These are phyloP conservation scores for Xylaria castorea DNA, from an alignment of 495 filamentous ascomycete genomes.

Conservation along the genomic window DNA sequence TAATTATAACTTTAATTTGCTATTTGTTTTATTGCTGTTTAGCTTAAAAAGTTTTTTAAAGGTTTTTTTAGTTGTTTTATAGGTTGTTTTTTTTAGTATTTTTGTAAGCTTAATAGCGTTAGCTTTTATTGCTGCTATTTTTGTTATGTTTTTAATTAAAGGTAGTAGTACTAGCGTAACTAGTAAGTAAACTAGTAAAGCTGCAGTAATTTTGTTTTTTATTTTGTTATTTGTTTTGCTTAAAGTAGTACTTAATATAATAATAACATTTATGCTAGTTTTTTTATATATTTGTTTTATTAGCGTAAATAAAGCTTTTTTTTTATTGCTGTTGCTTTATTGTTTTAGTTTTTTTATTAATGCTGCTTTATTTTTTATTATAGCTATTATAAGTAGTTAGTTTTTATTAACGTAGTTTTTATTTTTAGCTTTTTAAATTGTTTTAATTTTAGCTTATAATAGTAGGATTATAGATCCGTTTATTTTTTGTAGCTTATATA, in stretches of 20 bases:
- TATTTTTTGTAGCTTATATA: neutral
- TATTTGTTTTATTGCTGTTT: no score
- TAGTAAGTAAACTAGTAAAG: neutral
- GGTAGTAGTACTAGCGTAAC: neutral
- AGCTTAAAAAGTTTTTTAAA: no score
- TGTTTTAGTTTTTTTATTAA: neutral
- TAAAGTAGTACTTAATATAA: neutral
- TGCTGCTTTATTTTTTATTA: conserved; percentile 1
- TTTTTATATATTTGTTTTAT: neutral
- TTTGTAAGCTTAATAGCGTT: neutral
- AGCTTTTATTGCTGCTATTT: neutral
- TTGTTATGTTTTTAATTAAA: neutral
- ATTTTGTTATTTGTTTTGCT: neutral
- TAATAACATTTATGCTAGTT: neutral
- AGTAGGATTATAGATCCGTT: neutral
- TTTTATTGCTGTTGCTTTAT: conserved; percentile 2
- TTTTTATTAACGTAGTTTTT: conserved; percentile 6
- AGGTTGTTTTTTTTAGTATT: neutral
- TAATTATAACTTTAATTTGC: no score
- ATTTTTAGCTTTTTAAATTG: neutral
- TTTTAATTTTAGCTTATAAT: neutral
- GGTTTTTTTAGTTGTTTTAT: neutral
- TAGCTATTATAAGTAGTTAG: neutral
- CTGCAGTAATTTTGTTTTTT: neutral
- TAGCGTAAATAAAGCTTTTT: neutral